A percentile compares a stretch with the other conserved stretches of the same genome.
Conservation (phyloP, 1,139 yeast genomes). For the Taiozyma sp. region DNA sequence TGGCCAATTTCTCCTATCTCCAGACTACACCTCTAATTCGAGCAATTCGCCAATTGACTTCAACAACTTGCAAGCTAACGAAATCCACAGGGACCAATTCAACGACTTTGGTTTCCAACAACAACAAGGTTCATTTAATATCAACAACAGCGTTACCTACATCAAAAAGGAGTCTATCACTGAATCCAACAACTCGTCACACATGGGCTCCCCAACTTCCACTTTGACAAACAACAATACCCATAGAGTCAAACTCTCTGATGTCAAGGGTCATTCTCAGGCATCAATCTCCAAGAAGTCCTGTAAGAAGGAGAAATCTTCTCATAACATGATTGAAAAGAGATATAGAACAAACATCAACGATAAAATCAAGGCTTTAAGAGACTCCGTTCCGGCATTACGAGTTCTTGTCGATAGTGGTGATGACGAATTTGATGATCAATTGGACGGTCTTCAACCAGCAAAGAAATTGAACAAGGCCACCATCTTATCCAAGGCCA, state of each 20-base stretch:
- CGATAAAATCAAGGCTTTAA: constrained; percentile 57
- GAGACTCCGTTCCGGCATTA: constrained; percentile 67
- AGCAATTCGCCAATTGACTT: constrained; percentile 18
- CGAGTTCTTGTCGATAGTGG: constrained; percentile 36
- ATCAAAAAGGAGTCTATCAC: not conserved
- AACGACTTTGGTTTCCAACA: not conserved
- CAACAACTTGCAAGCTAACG: not conserved
- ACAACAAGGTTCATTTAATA: not conserved
- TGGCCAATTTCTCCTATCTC: constrained; percentile 12
- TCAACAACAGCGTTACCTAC: not conserved
- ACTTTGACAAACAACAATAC: constrained; percentile 7
- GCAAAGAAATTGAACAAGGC: constrained; percentile 88
- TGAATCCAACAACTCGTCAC: constrained; percentile 5
- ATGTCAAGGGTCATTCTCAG: constrained; percentile 22
- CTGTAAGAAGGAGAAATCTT: constrained; percentile 47
- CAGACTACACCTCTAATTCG: constrained; percentile 19
- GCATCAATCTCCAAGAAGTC: constrained; percentile 18
- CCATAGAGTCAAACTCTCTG: constrained; percentile 15
- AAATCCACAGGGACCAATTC: not conserved
- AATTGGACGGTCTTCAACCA: constrained; percentile 83
- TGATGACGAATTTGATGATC: constrained; percentile 30
- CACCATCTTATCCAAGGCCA: constrained; percentile 80
- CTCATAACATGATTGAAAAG: constrained; percentile 75
- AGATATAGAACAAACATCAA: constrained; percentile 72
- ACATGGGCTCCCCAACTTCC: constrained; percentile 6